These are phyloP conservation scores for Stipa capillata DNA, from an alignment of 176 grass and related monocot genomes.

Conservation along the genomic window DNA sequence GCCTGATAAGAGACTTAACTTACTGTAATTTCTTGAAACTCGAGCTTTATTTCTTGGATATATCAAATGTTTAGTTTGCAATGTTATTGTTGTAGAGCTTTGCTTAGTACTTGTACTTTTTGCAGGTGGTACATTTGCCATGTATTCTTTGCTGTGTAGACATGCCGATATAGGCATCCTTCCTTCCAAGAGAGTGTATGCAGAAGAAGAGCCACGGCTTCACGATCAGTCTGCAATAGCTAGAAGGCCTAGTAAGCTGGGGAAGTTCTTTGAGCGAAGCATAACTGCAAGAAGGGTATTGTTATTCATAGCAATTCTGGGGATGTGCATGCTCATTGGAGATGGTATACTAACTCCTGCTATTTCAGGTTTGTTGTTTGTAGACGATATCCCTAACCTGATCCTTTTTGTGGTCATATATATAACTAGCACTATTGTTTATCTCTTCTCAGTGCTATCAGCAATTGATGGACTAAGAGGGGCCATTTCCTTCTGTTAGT, in stretches of 20 bases:
- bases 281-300: constrained; percentile 60
- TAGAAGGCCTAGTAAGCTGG: constrained; percentile 41
- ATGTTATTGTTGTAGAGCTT: background rate
- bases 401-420: background rate
- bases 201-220: constrained; percentile 12
- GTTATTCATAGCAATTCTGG: constrained; percentile 66
- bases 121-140: constrained; percentile 80
- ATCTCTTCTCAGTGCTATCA: constrained; percentile 47
- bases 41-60: background rate
- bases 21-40: background rate
- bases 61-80: background rate
- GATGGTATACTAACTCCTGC: constrained; percentile 88
- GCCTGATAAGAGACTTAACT: background rate
- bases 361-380: constrained; percentile 53
- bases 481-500: constrained; percentile 51
- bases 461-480: constrained; percentile 63
- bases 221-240: background rate
- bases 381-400: background rate
- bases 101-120: background rate
- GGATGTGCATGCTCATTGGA: constrained; percentile 86
- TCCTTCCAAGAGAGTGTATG: constrained; percentile 53
- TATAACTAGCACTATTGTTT: background rate
- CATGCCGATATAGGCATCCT: constrained; percentile 72
- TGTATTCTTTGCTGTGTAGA: constrained; percentile 74
- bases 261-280: constrained; percentile 61